A percentile compares a stretch with the other conserved stretches of the same genome.
These are phyloP conservation scores for Maudiozyma pseudohumilis DNA, from an alignment of 805 yeast genomes.

Conservation along the genomic window DNA sequence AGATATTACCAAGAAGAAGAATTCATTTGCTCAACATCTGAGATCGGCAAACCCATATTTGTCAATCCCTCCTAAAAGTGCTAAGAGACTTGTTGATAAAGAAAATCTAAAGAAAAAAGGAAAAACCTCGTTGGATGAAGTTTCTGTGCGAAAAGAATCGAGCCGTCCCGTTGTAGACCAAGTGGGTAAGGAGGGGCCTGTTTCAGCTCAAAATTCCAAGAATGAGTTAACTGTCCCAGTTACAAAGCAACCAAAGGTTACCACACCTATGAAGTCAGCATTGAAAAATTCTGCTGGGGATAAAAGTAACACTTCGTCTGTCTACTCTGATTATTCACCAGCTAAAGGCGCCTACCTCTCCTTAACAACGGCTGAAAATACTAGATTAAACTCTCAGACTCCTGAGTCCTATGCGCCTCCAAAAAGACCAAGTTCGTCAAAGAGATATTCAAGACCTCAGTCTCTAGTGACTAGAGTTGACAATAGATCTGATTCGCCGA, in stretches of 20 bases:
- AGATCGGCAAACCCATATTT: constrained; percentile 32
- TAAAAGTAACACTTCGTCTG: constrained; percentile 11
- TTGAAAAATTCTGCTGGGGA: constrained; percentile 27
- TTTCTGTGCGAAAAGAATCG: neutral
- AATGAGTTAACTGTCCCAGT: constrained; percentile 2
- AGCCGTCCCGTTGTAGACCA: neutral
- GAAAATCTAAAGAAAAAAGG: neutral
- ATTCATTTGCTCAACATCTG: constrained; percentile 43
- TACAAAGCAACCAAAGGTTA: constrained; percentile 6
- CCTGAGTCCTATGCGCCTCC: constrained; percentile 23
- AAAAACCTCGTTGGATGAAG: no score
- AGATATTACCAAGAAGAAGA: neutral
- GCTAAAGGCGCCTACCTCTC: constrained; percentile 60
- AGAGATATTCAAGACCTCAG: constrained; percentile 14
- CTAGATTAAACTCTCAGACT: constrained; percentile 57
- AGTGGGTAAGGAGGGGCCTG: neutral
- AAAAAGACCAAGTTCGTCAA: constrained; percentile 7
- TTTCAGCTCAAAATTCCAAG: neutral
- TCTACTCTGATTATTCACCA: constrained; percentile 25
- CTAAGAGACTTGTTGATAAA: neutral
- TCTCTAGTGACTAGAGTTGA: constrained; percentile 10
- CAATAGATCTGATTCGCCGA: constrained; percentile 10
- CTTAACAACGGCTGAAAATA: constrained; percentile 69
- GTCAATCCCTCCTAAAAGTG: constrained; percentile 1
- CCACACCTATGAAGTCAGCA: constrained; percentile 38